A percentile compares a stretch with the other conserved stretches of the same genome.
phyloP scores from a whole-genome alignment of 306 rosid genomes.

The Lathyrus oleraceus region DNA sequence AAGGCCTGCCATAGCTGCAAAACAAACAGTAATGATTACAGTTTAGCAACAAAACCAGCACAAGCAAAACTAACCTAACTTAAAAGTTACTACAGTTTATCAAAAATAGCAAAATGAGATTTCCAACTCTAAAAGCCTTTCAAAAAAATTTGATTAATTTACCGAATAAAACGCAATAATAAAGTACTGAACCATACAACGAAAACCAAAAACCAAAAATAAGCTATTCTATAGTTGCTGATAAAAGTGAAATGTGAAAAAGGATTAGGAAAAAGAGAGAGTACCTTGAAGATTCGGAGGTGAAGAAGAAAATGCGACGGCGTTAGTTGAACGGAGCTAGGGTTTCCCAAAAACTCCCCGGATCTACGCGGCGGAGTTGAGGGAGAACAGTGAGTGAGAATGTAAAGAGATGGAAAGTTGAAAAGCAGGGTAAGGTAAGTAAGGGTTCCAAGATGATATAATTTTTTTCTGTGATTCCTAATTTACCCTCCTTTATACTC shows the following conservation, averaged over 20 bases:
- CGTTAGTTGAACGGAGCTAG: constrained; percentile 32
- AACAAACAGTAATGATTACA: not conserved
- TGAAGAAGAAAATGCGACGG: not conserved
- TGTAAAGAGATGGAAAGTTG: not conserved
- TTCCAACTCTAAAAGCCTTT: not conserved
- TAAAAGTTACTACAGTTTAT: not conserved
- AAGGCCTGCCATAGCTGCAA: constrained; percentile 68
- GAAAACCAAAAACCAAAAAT: not conserved
- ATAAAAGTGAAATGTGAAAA: not conserved
- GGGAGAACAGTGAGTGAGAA: constrained; percentile 1
- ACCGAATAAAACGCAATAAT: not conserved
- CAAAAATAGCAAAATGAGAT: not conserved
- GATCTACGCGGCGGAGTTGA: constrained; percentile 76
- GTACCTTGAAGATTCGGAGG: constrained; percentile 26
- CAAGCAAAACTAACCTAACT: not conserved
- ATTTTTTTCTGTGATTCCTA: constrained; percentile 32
- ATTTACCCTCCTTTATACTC: constrained; percentile 23
- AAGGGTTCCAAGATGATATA: constrained; percentile 1
- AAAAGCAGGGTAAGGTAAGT: constrained; percentile 22
- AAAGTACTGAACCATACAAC: not conserved
- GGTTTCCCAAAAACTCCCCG: constrained; percentile 78
- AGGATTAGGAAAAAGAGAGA: not conserved
- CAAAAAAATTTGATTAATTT: not conserved
- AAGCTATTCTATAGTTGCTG: not conserved
- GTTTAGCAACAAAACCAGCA: not conserved